Base-by-base conservation (phyloP, 2,329 filamentous ascomycete genomes). In the Colletotrichum tabaci region DNA sequence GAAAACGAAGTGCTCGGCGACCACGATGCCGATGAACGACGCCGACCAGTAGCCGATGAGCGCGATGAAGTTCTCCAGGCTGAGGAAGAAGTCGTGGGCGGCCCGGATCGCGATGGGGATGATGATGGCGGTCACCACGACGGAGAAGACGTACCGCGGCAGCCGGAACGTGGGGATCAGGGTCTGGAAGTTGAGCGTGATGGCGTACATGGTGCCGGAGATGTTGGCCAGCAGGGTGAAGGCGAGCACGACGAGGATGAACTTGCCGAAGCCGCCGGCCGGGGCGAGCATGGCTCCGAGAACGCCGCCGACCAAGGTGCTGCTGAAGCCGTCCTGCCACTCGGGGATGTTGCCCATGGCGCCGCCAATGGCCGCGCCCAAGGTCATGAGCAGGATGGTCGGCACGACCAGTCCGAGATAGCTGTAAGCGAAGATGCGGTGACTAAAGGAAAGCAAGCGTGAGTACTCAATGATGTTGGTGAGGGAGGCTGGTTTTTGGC, bases 371-470 rank as follows among this genome's bases (percentile, higher is more conserved):
- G 76, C 84, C 74, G 70, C 84, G 67, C 84, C 84, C 76, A 79
- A 84, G 75, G 75, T 81, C 75, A 79, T 80, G 73, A 78, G 74
- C 13, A 81, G 80, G 26, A 80, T 74, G 2, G 79, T 67, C 7
- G 66, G 66, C 4, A 88, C 74, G 12, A 84, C 79, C 2, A 91
- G 84, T 13, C 90, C 90, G 12, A 84, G 75, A 76, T 89, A 91
- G 2, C 85, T 86, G 76, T 91, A 91, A 4, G 82, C 69, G 65
- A 90, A 90, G 69, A 91, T 80, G 5, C 79, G 79, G 78, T 79
- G 79, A 7, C 80, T 82, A n/a, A 9, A 2, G 16, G 7, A 9
- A n/a, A 56, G 50, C 38, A 2, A 62, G 16, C 4, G 21, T 16
- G 3, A 18, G 3, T 13, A 49, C 71, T 78, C 2, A 35, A 49